These are phyloP conservation scores for Colletotrichum orchidophilum DNA, from an alignment of 2,329 filamentous ascomycete genomes.

Conservation along the genomic window DNA sequence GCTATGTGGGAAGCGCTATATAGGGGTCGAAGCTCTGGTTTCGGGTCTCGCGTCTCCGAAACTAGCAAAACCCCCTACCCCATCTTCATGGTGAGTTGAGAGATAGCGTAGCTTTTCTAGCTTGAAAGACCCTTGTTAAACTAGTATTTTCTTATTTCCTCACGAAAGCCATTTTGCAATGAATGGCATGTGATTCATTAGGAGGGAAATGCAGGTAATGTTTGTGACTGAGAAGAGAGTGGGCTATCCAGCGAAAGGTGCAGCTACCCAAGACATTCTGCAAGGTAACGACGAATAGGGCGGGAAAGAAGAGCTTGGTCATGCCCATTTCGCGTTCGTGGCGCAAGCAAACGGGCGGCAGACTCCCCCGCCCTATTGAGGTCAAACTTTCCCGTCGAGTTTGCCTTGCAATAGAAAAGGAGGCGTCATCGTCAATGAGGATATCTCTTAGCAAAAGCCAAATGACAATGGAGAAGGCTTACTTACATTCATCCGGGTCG, in stretches of 20 bases:
- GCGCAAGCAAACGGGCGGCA: neutral
- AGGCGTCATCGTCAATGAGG: neutral
- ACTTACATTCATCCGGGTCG: neutral
- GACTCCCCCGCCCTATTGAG: neutral
- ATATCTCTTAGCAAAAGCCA: neutral
- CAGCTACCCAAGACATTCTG: neutral
- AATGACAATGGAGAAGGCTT: no score
- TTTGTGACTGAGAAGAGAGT: neutral
- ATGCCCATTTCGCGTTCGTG: neutral
- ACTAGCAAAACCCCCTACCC: conserved; percentile 23
- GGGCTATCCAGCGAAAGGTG: neutral
- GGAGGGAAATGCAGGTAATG: neutral
- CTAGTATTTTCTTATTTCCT: no score
- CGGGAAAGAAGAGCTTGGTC: neutral
- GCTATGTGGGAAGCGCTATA: neutral
- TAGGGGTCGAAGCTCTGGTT: conserved; percentile 22
- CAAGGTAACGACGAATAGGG: neutral
- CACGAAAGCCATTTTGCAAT: neutral
- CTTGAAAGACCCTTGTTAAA: neutral
- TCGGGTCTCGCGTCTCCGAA: conserved; percentile 27
- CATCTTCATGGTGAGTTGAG: neutral
- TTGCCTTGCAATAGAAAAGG: neutral
- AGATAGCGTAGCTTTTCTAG: neutral
- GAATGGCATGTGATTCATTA: neutral
- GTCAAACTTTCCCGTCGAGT: neutral